These are phyloP conservation scores for Yamadazyma triangularis DNA, from an alignment of 1,139 yeast species.

Conservation along the genomic window DNA sequence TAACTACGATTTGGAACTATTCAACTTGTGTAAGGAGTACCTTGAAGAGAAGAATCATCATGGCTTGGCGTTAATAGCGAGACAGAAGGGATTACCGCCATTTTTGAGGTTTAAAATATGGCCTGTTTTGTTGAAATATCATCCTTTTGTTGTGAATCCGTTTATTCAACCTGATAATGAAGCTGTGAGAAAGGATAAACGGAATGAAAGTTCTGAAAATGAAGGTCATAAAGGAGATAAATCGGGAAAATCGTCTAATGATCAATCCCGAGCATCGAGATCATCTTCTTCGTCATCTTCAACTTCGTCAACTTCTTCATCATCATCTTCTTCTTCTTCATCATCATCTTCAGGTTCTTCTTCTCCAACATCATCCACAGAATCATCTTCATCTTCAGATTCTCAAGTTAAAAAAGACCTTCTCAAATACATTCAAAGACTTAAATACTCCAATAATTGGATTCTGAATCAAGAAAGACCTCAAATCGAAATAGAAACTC, in stretches of 20 bases:
- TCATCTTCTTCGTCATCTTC: not conserved
- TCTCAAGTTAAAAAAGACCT: slow-evolving; percentile 44
- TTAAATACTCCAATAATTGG: slow-evolving; percentile 17
- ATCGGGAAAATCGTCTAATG: not conserved
- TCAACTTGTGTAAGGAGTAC: slow-evolving; percentile 35
- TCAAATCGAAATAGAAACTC: slow-evolving; percentile 37
- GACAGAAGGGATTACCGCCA: slow-evolving; percentile 86
- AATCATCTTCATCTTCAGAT: not conserved
- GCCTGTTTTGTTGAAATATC: slow-evolving; percentile 78
- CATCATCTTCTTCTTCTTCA: not conserved
- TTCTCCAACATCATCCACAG: no score
- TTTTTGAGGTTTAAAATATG: slow-evolving; percentile 72
- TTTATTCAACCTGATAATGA: slow-evolving; percentile 56
- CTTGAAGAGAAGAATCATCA: slow-evolving; percentile 52
- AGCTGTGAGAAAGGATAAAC: not conserved
- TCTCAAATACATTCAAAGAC: slow-evolving; percentile 47
- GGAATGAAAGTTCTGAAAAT: not conserved
- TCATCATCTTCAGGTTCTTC: not conserved
- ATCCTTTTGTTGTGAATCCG: slow-evolving; percentile 80
- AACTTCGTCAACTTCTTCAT: not conserved
- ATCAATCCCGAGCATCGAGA: not conserved
- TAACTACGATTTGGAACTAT: slow-evolving; percentile 37
- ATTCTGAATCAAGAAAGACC: slow-evolving; percentile 3
- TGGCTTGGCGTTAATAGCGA: slow-evolving; percentile 72
- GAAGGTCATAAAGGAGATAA: not conserved